Conservation (phyloP, 139 green algal species). For the Penium margaritaceum region DNA sequence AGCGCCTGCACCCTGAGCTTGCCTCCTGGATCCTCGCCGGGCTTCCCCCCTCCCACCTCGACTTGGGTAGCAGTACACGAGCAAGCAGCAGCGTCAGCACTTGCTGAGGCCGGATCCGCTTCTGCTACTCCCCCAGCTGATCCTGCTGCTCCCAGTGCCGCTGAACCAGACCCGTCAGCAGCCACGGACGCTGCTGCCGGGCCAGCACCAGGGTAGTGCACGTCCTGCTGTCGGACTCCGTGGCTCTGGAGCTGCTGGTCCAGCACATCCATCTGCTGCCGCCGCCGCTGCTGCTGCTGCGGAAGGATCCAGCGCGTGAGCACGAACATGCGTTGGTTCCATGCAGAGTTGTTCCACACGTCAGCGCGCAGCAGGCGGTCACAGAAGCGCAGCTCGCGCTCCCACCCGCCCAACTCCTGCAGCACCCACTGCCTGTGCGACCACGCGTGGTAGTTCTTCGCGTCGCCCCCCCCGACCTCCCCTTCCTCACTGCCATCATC, state of each 20-base stretch:
- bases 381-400: slow-evolving; percentile 47
- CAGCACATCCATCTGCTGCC: too few species aligned
- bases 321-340: slow-evolving; percentile 10
- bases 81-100: too few species aligned
- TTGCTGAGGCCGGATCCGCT: too few species aligned
- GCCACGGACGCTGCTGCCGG: too few species aligned
- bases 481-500: too few species aligned
- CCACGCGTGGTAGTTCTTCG: slow-evolving; percentile 52
- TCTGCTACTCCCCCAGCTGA: slow-evolving; percentile 20
- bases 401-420: slow-evolving; percentile 42
- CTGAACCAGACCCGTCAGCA: too few species aligned
- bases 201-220: too few species aligned
- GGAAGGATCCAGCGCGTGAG: too few species aligned
- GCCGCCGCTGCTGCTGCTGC: too few species aligned
- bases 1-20: not conserved
- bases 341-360: slow-evolving; percentile 47
- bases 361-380: slow-evolving; percentile 34
- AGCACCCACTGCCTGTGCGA: slow-evolving; percentile 49
- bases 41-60: not conserved
- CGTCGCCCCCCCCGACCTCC: slow-evolving; percentile 14
- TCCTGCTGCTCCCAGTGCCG: not conserved
- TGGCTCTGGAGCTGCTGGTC: too few species aligned
- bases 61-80: not conserved
- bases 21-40: not conserved
- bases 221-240: too few species aligned